Evolutionary conservation across 768 basidiomycete genomes (phyloP).

Genomic region (Pleurotus ostreatus): DNA sequence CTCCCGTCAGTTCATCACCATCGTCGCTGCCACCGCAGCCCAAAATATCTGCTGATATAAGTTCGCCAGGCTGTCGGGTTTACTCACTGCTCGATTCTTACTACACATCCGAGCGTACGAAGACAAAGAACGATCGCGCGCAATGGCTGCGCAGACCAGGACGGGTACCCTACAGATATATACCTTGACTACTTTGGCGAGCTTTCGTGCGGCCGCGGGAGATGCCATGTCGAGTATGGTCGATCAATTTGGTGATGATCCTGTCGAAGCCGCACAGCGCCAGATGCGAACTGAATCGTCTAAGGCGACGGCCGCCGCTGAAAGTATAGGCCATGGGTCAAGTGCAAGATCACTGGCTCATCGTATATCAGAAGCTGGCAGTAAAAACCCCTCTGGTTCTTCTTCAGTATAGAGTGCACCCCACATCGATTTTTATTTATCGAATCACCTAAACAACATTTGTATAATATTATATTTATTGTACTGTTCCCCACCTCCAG

Average conservation of each 20-base stretch:
- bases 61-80: constrained; percentile 14
- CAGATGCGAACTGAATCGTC: background rate
- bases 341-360: too few relatives aligned
- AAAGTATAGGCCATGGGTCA: too few relatives aligned
- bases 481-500: too few relatives aligned
- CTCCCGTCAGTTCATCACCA: background rate
- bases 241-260: constrained; percentile 6
- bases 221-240: background rate
- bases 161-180: background rate
- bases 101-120: constrained; percentile 17
- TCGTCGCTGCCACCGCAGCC: too few relatives aligned
- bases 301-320: too few relatives aligned
- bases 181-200: background rate
- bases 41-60: too few relatives aligned
- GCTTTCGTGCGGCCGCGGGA: background rate
- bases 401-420: too few relatives aligned
- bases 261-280: background rate
- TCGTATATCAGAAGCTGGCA: too few relatives aligned
- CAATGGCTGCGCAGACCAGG: background rate
- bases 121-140: constrained; percentile 3
- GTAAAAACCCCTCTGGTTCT: too few relatives aligned
- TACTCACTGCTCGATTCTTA: constrained; percentile 20
- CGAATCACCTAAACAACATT: too few relatives aligned
- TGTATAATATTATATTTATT: too few relatives aligned
- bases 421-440: too few relatives aligned